Evolutionary conservation across 148 eudicot genomes (phyloP), one percentile per base, ranked within the genome.

Genomic region (Beta vulgaris): DNA sequence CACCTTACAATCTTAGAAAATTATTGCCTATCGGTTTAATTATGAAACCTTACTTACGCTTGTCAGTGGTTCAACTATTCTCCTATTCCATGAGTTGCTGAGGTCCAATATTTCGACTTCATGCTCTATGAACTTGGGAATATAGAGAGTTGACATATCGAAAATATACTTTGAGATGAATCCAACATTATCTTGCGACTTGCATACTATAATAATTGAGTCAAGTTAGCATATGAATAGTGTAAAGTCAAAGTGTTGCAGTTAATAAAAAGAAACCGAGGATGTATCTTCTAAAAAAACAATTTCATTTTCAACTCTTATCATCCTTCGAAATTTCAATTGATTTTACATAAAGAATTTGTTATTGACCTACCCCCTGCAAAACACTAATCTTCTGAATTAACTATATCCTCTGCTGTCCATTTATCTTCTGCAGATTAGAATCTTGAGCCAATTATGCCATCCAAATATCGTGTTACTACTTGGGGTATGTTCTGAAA

Each of bases 401-500:
- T 11, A 21, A 11, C 63, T 13, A 23, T 71, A 18, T 68, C 32
- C 7, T 77, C 49, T 34, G 37, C 39, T 54, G 32, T 77, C 48
- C 48, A 39, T 29, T 54, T 26, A 55, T 31, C 36, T 40, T 62
- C 40, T 85, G 76, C 84, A 91, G 93, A 78, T 90, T 55, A 90
- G 86, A 64, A 88, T 91, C 76, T 88, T 91, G 43, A 81, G 94
- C 85, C 86, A 88, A 46, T 63, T 91, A 68, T 90, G 82, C 74
- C 97, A 91, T 72, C 97, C 94, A 59, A 80, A 91, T 51, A 79
- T 91, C 15, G 89, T 91, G 49, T 77, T 90, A 73, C 83, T 91
- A n/a, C 86, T 90, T 31, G 97, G 97, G n/a, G 94, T 89, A 46
- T 91, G 97, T 80, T 87, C 97, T 8, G 97, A 91, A 57, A 78